phyloP scores from a whole-genome alignment of 1,284 basidiomycete species.

The Fomitopsis palustris region DNA sequence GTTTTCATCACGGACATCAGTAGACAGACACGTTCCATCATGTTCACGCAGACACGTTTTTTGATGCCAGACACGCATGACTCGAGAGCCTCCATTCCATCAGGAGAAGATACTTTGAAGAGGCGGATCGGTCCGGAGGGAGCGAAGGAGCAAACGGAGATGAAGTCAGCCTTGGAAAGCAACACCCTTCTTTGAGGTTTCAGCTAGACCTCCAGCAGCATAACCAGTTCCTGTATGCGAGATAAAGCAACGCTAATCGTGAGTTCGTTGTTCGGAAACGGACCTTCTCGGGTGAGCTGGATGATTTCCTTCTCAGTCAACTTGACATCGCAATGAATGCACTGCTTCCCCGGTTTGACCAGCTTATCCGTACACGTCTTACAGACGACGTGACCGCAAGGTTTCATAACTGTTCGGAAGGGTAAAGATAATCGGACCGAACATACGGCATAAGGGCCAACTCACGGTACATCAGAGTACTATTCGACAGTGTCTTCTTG shows the following conservation, averaged over 20 bases:
- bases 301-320: conserved; percentile 69
- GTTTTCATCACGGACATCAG: not conserved
- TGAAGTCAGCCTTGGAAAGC: conserved; percentile 64
- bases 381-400: conserved; percentile 85
- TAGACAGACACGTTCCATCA: not conserved
- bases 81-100: not conserved
- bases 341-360: conserved; percentile 70
- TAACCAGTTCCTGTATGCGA: conserved; percentile 72
- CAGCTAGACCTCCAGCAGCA: conserved; percentile 87
- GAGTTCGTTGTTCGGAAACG: conserved; percentile 16
- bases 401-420: conserved; percentile 55
- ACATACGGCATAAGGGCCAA: conserved; percentile 10
- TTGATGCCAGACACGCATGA: not conserved
- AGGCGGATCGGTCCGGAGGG: not conserved
- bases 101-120: not conserved
- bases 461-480: conserved; percentile 66
- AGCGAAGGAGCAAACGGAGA: not conserved
- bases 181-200: conserved; percentile 68
- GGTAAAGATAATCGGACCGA: not conserved
- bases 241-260: not conserved
- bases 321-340: conserved; percentile 75
- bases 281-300: conserved; percentile 78
- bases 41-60: not conserved
- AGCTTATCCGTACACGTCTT: conserved; percentile 84
- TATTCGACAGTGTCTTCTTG: conserved; percentile 82